Conservation (phyloP, 2,329 filamentous ascomycete species). For the Mollisia scopiformis region DNA sequence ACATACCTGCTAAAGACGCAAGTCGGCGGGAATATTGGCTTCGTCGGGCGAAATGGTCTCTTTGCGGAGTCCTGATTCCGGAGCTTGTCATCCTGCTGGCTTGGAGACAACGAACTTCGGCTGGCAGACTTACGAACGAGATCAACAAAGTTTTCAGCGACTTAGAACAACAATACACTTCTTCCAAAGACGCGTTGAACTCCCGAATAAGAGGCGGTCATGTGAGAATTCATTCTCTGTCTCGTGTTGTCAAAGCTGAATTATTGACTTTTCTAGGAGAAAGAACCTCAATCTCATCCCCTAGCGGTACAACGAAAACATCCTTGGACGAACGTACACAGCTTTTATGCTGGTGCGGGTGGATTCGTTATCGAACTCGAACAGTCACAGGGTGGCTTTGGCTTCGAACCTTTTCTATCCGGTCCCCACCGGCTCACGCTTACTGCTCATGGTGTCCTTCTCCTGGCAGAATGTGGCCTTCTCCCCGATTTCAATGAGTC, state of each 20-base stretch:
- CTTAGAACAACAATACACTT: neutral
- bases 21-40: constrained; percentile 9
- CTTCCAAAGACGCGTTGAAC: neutral
- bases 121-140: constrained; percentile 1
- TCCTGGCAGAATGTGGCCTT: neutral
- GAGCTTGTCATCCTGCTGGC: constrained; percentile 38
- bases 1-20: constrained; percentile 34
- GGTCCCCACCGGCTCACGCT: neutral
- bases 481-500: neutral
- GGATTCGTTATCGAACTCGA: constrained; percentile 14
- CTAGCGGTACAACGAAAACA: neutral
- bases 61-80: constrained; percentile 37
- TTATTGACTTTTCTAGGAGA: neutral
- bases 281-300: neutral
- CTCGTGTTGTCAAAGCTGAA: neutral
- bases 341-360: constrained; percentile 27
- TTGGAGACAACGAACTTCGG: constrained; percentile 15
- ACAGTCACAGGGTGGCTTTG: neutral
- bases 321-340: constrained; percentile 24
- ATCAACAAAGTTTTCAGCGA: constrained; percentile 1
- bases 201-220: neutral
- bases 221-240: neutral
- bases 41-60: constrained; percentile 36
- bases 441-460: neutral
- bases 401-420: neutral